phyloP scores from a whole-genome alignment of 1,284 basidiomycete genomes.

The Fomitopsis betulina region DNA sequence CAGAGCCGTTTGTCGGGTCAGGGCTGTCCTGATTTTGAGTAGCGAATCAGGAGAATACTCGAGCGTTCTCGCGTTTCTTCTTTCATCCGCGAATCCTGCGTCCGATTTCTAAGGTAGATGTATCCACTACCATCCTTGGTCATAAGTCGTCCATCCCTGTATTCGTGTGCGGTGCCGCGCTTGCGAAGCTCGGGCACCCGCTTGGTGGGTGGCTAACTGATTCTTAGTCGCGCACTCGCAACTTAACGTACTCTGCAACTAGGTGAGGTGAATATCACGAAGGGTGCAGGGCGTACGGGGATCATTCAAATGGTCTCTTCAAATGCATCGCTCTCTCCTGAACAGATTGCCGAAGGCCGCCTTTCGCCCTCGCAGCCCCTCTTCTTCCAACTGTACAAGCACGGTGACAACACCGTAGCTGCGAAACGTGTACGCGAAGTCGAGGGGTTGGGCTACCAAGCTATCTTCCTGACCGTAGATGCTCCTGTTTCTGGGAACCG shows the following conservation, averaged over 20 bases:
- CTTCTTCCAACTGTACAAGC: conserved; percentile 89
- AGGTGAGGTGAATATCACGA: conserved; percentile 84
- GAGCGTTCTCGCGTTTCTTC: conserved; percentile 76
- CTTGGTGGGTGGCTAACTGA: conserved; percentile 35
- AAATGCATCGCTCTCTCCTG: conserved; percentile 78
- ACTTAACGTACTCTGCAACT: not conserved
- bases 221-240: not conserved
- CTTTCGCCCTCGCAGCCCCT: conserved; percentile 60
- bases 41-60: conserved; percentile 65
- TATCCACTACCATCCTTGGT: conserved; percentile 76
- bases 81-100: conserved; percentile 81
- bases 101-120: conserved; percentile 64
- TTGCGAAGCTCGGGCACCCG: conserved; percentile 90
- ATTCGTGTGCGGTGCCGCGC: conserved; percentile 83
- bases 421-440: conserved; percentile 71
- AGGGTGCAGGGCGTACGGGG: conserved; percentile 62
- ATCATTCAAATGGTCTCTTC: conserved; percentile 90
- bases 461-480: conserved; percentile 90
- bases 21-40: conserved; percentile 7
- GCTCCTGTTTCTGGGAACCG: conserved; percentile 84
- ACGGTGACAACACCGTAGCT: conserved; percentile 65
- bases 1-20: conserved; percentile 13
- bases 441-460: conserved; percentile 71
- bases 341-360: conserved; percentile 61
- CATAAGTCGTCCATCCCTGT: conserved; percentile 73